Evolutionary conservation across 2,329 filamentous ascomycete genomes (phyloP), one percentile per base, ranked within the genome.

Genomic region (Aspergillus terreus): DNA sequence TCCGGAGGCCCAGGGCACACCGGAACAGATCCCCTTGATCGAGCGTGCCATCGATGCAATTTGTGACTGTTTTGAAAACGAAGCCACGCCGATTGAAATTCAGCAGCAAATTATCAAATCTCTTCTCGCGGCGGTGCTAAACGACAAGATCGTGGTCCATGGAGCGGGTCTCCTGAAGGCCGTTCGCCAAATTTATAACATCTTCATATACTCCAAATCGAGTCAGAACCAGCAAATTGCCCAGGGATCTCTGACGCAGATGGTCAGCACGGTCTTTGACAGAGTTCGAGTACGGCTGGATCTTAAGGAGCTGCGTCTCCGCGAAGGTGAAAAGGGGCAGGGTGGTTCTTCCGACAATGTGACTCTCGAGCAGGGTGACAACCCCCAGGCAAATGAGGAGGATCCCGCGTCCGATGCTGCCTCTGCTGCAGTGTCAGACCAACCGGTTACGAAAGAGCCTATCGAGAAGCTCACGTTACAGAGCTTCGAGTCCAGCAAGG

Each of bases 21-120:
- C 63, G 40, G 66, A 67, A 51, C 76, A 77, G 38, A 78, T 87
- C 4, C 92, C 92, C 14, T 79, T 99, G 59, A 99, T 99, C 67
- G 95, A 99, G 74, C 84, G 92, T 58, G 94, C 95, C 53, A 99
- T 99, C 65, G 95, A 99, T 73, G 96, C 94, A 33, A 99, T 99
- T 78, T 99, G 94, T 78, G 92, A 97, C 68, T 99, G 94, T 71
- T 99, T 99, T 69, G 92, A 97, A 68, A 92, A 94, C 67, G 94
- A 99, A 75, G 89, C 89, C 1, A 99, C 95, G 0, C 86, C 90
- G 3, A 82, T 87, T 47, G 92, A 96, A 70, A 87, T 97, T 44
- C 94, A 99, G 72, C 83, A 97, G 63, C 94, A 99, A 74, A 99
- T 99, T 62, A 90, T 99, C 70, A 97, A 99, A 75, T 97, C 94